Evolutionary conservation across 2,329 filamentous ascomycete species (phyloP).

Genomic region (Malbranchea zuffiana): DNA sequence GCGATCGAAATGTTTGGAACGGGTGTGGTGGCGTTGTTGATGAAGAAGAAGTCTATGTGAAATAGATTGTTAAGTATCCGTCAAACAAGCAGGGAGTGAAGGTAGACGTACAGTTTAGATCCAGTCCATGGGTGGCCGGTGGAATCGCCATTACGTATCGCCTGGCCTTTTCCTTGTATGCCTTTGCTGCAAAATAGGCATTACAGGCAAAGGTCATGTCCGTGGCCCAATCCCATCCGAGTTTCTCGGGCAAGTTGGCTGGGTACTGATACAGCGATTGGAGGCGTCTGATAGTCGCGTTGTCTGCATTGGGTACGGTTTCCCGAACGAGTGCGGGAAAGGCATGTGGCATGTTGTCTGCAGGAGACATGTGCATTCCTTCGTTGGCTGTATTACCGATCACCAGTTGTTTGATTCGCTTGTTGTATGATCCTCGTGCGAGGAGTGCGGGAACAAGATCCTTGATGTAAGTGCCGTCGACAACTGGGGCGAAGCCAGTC

Average conservation of each 20-base stretch:
- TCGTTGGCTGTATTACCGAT: slow-evolving; percentile 11
- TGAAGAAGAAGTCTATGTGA: slow-evolving; percentile 8
- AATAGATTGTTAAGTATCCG: neutral
- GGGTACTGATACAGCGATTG: slow-evolving; percentile 12
- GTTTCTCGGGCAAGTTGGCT: slow-evolving; percentile 7
- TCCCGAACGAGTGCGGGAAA: slow-evolving; percentile 13
- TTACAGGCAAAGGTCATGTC: slow-evolving; percentile 13
- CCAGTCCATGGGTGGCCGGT: slow-evolving; percentile 11
- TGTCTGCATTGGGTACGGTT: slow-evolving; percentile 7
- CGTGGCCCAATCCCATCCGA: slow-evolving; percentile 12
- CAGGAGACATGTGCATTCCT: slow-evolving; percentile 1
- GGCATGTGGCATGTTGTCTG: slow-evolving; percentile 8
- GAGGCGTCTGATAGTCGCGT: slow-evolving; percentile 9
- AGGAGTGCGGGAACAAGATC: slow-evolving; percentile 4
- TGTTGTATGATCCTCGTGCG: slow-evolving; percentile 8
- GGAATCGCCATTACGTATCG: slow-evolving; percentile 13
- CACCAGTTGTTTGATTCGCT: slow-evolving; percentile 4
- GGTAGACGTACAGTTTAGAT: slow-evolving; percentile 13
- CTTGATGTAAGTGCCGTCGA: slow-evolving; percentile 11
- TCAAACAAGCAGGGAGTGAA: neutral
- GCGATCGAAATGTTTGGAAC: slow-evolving; percentile 7
- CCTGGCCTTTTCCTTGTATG: slow-evolving; percentile 6
- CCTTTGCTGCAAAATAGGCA: slow-evolving; percentile 9
- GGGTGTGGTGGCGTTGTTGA: slow-evolving; percentile 8
- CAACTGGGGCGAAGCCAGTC: slow-evolving; percentile 11